Base-by-base conservation (phyloP, 2,329 filamentous ascomycete species). In the Knoxdaviesia proteae region DNA sequence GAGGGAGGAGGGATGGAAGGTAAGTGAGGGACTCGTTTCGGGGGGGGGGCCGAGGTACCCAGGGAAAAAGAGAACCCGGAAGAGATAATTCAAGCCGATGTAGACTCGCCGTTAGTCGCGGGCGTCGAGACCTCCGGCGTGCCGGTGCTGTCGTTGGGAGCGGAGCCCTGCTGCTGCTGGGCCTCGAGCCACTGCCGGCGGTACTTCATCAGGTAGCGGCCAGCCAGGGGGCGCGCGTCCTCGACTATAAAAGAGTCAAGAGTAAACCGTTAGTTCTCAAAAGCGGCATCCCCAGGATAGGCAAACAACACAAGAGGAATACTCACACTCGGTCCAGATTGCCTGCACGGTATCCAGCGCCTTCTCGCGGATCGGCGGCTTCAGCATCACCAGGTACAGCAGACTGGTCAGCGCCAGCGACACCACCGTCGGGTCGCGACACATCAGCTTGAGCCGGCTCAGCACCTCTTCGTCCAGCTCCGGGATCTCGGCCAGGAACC, bases 401-500 rank as follows among this genome's bases (percentile, higher is more conserved):
- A 81, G 57, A 53, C 73, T 80, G 10, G 71, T 77, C 47, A 80
- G 57, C 7, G 74, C 73, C 39, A 80, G 60, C 46, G 68, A 68
- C 29, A 77, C 70, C 48, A 78, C 69, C 39, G 71, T 71, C 5
- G 77, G 77, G 53, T 81, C 75, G 39, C 71, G 66, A 52, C 77
- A 81, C 51, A 80, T 64, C 34, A 63, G 61, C 58, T 76, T 77
- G 34, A 96, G 75, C 41, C 81, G 72, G 39, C 77, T 68, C 2
- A 96, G 67, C 47, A 96, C 75, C 7, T 71, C 67, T 34, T 64
- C 58, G 47, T 77, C 84, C 34, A 98, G 66, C 37, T 81, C 77
- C 0, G 90, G 90, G 34, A 98, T 77, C 58, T 98, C 90, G 41
- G 84, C 87, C 38, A 98, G 62, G 54, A 96, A 93, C 34, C 90